Base-by-base conservation (phyloP, 352 stramenopile genomes). In the Plasmopara halstedii region DNA sequence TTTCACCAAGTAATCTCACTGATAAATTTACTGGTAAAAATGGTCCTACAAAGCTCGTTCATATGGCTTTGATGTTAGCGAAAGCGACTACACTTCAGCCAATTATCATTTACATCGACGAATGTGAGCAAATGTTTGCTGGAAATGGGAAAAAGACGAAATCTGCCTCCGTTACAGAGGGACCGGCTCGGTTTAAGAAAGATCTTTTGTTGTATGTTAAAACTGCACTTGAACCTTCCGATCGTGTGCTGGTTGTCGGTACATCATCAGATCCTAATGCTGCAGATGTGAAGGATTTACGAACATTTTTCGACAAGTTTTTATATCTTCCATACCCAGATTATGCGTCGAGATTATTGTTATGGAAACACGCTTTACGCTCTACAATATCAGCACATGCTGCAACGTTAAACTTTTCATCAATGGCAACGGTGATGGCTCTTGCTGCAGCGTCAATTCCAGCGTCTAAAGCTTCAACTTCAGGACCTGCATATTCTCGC, bases 41-140 rank as follows among this genome's bases (percentile, higher is more conserved):
- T 5, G 90, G 85, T 0, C 77, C 88, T 0, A 96, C 85, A 1
- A 97, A 97, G 53, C 70, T 97, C 21, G 65, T 97, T 22, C 93
- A 98, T 65, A 97, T 97, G 85, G 80, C 76, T n/a, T 97, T 97
- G 49, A 60, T 81, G 32, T 63, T 98, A 29, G 88, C 92, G 17
- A 95, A 88, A 46, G 80, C 95, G 20, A 35, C 71, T n/a, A 56
- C 59, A 8, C 65, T 96, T 22, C 74, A 86, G 50, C 93, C 90
- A 4, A 78, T 95, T 21, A 78, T 98, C 14, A 88, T 98, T 45
- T 98, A 97, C 64, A 91, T 98, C 3, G 89, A 98, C 53, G 70
- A 97, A 13, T 95, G 80, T 45, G 87, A 97, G 36, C 74, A 96
- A 48, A 75, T 96, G 22, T 96, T 96, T 38, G 66, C 82, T 1